These are phyloP conservation scores for Boletus subcaerulescens DNA, from an alignment of 768 basidiomycete species.

Conservation along the genomic window DNA sequence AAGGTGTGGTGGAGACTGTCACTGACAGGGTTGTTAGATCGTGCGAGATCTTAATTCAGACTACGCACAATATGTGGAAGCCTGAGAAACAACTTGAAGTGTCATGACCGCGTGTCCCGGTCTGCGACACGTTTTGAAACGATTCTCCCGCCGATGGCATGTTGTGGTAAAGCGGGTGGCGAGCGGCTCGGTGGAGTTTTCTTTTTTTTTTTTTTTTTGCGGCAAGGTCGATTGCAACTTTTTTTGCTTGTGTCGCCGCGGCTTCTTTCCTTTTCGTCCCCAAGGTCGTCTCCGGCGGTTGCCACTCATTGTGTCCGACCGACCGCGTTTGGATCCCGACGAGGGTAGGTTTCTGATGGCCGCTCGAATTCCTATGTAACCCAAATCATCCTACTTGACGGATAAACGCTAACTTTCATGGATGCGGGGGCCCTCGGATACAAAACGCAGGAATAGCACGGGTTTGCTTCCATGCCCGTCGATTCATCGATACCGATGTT, in stretches of 20 bases:
- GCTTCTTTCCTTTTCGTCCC: conserved; percentile 5
- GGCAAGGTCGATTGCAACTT: too few species aligned
- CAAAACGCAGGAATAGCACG: not conserved
- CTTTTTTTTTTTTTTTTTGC: too few species aligned
- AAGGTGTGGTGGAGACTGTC: not conserved
- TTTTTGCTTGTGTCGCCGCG: not conserved
- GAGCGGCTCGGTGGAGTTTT: conserved; percentile 1
- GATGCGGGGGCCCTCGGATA: not conserved
- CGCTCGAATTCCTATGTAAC: not conserved
- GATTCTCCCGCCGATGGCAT: not conserved
- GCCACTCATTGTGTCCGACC: not conserved
- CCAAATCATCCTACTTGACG: not conserved
- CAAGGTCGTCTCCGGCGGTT: not conserved
- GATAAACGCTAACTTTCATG: not conserved
- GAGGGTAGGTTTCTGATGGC: not conserved
- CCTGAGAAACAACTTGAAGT: conserved; percentile 1
- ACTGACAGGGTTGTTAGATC: not conserved
- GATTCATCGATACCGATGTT: too few species aligned
- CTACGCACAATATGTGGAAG: not conserved
- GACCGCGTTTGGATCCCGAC: not conserved
- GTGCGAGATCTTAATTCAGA: conserved; percentile 1
- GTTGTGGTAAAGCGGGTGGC: not conserved
- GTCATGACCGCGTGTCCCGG: conserved; percentile 4
- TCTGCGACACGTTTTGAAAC: conserved; percentile 12
- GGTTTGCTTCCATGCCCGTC: too few species aligned